A percentile compares a stretch with the other conserved stretches of the same genome.
These are phyloP conservation scores for Metschnikowia henanensis DNA, from an alignment of 805 yeast species.

Conservation along the genomic window DNA sequence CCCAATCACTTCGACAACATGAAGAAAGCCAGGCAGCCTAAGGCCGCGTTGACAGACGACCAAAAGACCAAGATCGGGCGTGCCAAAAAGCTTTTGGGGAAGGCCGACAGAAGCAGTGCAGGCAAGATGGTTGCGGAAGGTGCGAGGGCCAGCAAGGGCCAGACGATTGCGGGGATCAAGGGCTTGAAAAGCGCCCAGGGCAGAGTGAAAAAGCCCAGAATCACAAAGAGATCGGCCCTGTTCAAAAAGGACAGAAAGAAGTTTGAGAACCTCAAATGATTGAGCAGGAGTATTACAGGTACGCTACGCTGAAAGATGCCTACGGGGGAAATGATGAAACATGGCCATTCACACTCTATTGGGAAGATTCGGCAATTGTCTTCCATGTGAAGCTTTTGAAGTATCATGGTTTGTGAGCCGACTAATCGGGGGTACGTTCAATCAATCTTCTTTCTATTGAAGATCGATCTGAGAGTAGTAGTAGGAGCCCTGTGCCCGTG, in stretches of 20 bases:
- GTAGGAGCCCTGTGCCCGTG: too few species aligned
- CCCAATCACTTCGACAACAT: slow-evolving; percentile 43
- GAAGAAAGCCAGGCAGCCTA: slow-evolving; percentile 25
- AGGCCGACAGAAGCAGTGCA: slow-evolving; percentile 71
- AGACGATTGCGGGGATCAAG: slow-evolving; percentile 57
- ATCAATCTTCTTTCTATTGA: too few species aligned
- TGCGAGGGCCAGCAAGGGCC: slow-evolving; percentile 71
- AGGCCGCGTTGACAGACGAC: slow-evolving; percentile 50
- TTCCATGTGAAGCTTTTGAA: too few species aligned
- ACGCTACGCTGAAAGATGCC: too few species aligned
- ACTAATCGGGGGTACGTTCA: too few species aligned
- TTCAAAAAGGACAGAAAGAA: slow-evolving; percentile 43
- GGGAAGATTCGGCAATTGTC: too few species aligned
- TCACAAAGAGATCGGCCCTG: slow-evolving; percentile 52
- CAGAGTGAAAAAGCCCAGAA: slow-evolving; percentile 55
- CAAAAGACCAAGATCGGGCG: slow-evolving; percentile 81
- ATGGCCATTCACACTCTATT: too few species aligned
- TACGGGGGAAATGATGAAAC: too few species aligned
- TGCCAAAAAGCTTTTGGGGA: slow-evolving; percentile 72
- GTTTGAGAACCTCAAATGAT: slow-evolving; percentile 18
- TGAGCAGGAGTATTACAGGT: neutral
- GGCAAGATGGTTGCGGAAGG: slow-evolving; percentile 72
- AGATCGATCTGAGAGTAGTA: too few species aligned
- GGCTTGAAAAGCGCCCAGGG: slow-evolving; percentile 48
- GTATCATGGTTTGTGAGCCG: too few species aligned